Evolutionary conservation across 2,329 filamentous ascomycete species (phyloP), one percentile per base, ranked within the genome.

Genomic region (Paramyrothecium roridum): DNA sequence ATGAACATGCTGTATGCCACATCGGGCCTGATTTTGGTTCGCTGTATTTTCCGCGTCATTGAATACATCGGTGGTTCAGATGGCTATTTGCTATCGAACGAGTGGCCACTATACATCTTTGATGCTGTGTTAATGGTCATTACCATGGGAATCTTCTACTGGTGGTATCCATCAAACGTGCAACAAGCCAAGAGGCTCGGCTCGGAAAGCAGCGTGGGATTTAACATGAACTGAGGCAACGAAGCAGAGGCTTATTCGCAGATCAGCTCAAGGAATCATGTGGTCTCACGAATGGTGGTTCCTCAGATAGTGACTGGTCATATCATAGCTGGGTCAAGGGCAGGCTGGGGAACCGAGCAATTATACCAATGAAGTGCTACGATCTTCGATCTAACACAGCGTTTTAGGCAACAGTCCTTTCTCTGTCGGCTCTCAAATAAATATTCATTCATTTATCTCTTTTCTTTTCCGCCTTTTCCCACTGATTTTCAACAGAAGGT

Each of bases 21-120:
- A 3, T 72, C 69, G 22, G 54, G 55, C 0, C 65, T 75, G 43
- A 77, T 80, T 22, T 63, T 76, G 50, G 59, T 75, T 3, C 68
- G 78, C 8, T 77, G 72, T 7, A 56, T 78, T 6, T 79, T 75
- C 56, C 72, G 78, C 8, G 68, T 78, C 1, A 62, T 81, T 19
- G 79, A 81, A 65, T 81, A 77, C 60, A 66, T 65, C 2, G 65
- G 72, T 63, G 76, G 74, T 3, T 54, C 67, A 8, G 61, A 70
- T 22, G 74, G 72, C 0, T 77, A 76, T 56, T 59, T 71, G 1
- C 57, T 77, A 8, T 56, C 51, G 8, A 64, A 74, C 54, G 76
- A 79, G 61, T 73, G 69, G 69, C 65, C 68, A 3, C 46, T 74
- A 13, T 79, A 76, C 55, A 60, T 74, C 2, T 76, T 79, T 59